Evolutionary conservation across 2,329 filamentous ascomycete genomes (phyloP), one percentile per base, ranked within the genome.

Genomic region (Pezicula rhizophila): DNA sequence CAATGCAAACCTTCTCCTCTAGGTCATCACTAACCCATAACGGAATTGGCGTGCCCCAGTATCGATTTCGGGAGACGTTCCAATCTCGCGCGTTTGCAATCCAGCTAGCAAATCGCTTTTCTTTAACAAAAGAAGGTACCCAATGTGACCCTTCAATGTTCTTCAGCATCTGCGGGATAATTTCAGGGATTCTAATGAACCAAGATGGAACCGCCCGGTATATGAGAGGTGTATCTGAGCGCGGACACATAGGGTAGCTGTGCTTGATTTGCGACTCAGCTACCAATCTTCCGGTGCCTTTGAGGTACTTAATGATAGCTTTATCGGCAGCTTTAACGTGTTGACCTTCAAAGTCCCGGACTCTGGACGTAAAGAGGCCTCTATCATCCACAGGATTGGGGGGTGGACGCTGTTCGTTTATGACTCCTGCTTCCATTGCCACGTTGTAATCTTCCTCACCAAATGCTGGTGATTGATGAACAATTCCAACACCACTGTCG

Each of bases 391-490:
- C 85, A 1, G 92, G 92, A 64, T 95, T 92, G 1, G 91, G 90
- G n/a, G 92, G 89, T 33, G 82, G 75, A 47, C 88, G 82, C 50
- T 80, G 78, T 57, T 90, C 85, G 53, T 70, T 85, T 63, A 96
- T 85, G 59, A 95, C 78, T 38, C 89, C 91, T 41, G 81, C 75
- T 49, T 85, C 82, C 52, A 90, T 68, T 8, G 87, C 88, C 51
- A 93, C 82, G 57, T 84, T 85, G 74, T 95, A 96, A 84, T 97
- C 92, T 56, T 96, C 92, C 70, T 96, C 89, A 78, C 92, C 92
- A 64, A 92, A 96, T 1, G 90, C 89, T 2, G 92, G 92, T 4
- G 92, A 80, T 68, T 96, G 90, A 68, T 97, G 92, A 40, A 97
- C 92, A 54, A 97, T 86, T 63, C 92, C 92, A 31, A 89, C 89